Evolutionary conservation across 805 yeast genomes (phyloP).

Genomic region (Spathaspora arborariae): DNA sequence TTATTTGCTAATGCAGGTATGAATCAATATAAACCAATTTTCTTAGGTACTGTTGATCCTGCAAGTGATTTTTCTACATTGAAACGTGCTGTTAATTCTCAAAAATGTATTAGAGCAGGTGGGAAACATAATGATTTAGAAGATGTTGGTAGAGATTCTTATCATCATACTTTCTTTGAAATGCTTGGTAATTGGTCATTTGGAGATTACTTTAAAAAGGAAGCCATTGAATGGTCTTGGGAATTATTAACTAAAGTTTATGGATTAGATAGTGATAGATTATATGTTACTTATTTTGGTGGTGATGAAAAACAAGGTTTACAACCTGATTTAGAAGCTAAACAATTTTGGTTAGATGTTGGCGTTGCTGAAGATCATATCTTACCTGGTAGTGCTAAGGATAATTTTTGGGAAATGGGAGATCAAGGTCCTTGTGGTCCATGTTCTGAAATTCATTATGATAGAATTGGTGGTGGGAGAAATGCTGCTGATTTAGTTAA

Average conservation of each 20-base stretch:
- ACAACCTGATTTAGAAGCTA: slow-evolving; percentile 92
- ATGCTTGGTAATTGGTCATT: slow-evolving; percentile 99
- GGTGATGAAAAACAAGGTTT: slow-evolving; percentile 83
- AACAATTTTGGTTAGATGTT: slow-evolving; percentile 74
- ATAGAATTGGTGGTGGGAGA: slow-evolving; percentile 98
- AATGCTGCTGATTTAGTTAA: slow-evolving; percentile 89
- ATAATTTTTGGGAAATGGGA: slow-evolving; percentile 99
- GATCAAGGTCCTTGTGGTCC: slow-evolving; percentile 99
- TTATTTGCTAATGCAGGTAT: slow-evolving; percentile 98
- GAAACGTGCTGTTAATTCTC: slow-evolving; percentile 91
- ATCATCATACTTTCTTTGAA: slow-evolving; percentile 98
- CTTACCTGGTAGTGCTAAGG: slow-evolving; percentile 84
- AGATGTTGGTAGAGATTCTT: slow-evolving; percentile 96
- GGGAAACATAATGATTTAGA: slow-evolving; percentile 98
- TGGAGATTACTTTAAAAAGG: slow-evolving; percentile 97
- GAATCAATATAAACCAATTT: slow-evolving; percentile 98
- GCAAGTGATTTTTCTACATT: slow-evolving; percentile 78
- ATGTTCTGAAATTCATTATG: slow-evolving; percentile 96
- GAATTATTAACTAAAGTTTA: slow-evolving; percentile 82
- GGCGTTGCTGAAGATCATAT: slow-evolving; percentile 94
- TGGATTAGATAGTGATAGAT: slow-evolving; percentile 71
- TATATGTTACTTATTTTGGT: slow-evolving; percentile 94
- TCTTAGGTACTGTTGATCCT: slow-evolving; percentile 96
- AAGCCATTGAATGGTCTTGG: slow-evolving; percentile 89
- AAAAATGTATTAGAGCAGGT: slow-evolving; percentile 98